Conservation (phyloP, 352 stramenopile species). For the Globisporangium alternatum region DNA sequence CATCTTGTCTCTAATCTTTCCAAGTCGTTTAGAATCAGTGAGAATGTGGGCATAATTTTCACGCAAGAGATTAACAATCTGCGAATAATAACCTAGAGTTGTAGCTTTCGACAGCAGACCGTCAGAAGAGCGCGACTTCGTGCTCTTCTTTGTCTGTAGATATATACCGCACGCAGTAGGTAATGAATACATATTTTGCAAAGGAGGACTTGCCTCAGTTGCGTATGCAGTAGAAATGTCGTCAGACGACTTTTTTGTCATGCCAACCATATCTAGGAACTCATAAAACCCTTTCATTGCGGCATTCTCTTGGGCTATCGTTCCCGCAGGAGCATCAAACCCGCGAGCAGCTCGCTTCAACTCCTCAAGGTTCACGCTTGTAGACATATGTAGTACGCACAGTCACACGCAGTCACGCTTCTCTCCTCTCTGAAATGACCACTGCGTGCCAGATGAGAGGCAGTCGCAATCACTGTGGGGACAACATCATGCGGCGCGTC, state of each 20-base stretch:
- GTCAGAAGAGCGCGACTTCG: neutral
- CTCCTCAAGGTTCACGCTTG: neutral
- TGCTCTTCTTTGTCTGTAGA: neutral
- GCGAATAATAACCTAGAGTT: neutral
- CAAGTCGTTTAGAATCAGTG: constrained; percentile 13
- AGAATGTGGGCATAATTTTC: constrained; percentile 10
- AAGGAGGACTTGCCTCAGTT: neutral
- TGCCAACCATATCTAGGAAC: neutral
- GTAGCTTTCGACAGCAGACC: neutral
- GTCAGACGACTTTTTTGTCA: constrained; percentile 3
- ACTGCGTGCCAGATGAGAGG: no score
- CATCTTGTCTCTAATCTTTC: constrained; percentile 26
- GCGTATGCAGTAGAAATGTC: neutral
- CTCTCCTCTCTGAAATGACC: no score
- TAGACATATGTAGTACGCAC: neutral
- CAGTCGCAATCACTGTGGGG: no score
- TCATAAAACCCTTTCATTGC: constrained; percentile 1
- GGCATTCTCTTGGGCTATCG: neutral
- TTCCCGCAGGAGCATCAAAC: constrained; percentile 2
- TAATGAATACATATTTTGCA: constrained; percentile 8
- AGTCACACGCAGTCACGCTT: neutral
- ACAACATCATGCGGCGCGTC: no score
- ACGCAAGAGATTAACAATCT: constrained; percentile 12
- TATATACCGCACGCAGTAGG: neutral
- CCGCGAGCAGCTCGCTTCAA: neutral